Evolutionary conservation across 2,329 filamentous ascomycete species (phyloP).

Genomic region (Aschersonia sp.): DNA sequence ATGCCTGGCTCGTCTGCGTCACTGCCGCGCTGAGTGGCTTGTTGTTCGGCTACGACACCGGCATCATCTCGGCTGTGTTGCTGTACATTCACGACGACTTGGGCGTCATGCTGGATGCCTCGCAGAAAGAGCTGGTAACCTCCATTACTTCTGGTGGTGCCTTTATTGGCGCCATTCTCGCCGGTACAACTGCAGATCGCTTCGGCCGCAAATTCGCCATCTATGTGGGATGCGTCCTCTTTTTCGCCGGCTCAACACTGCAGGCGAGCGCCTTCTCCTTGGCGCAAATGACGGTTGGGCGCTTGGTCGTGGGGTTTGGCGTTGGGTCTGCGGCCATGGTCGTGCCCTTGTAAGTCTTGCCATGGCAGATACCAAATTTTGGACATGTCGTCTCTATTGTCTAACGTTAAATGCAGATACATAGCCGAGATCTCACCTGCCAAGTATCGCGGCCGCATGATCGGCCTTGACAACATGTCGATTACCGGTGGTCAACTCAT

Average conservation of each 20-base stretch:
- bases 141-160: constrained; percentile 30
- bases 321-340: constrained; percentile 34
- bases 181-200: constrained; percentile 11
- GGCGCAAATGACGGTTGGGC: constrained; percentile 13
- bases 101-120: constrained; percentile 24
- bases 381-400: not conserved
- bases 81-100: constrained; percentile 10
- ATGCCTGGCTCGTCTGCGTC: constrained; percentile 12
- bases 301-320: constrained; percentile 32
- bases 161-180: constrained; percentile 13
- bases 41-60: constrained; percentile 21
- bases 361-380: not conserved
- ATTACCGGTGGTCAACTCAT: constrained; percentile 27
- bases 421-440: constrained; percentile 35
- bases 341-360: constrained; percentile 12
- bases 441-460: constrained; percentile 31
- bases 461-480: constrained; percentile 31
- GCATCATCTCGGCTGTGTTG: constrained; percentile 21
- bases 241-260: constrained; percentile 11
- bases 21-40: constrained; percentile 20
- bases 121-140: constrained; percentile 33
- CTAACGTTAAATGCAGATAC: constrained; percentile 14
- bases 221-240: constrained; percentile 13
- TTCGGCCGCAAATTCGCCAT: constrained; percentile 13
- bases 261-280: constrained; percentile 12